Conservation (phyloP, 2,329 filamentous ascomycete genomes). For the Sordariomycetes sp. region DNA sequence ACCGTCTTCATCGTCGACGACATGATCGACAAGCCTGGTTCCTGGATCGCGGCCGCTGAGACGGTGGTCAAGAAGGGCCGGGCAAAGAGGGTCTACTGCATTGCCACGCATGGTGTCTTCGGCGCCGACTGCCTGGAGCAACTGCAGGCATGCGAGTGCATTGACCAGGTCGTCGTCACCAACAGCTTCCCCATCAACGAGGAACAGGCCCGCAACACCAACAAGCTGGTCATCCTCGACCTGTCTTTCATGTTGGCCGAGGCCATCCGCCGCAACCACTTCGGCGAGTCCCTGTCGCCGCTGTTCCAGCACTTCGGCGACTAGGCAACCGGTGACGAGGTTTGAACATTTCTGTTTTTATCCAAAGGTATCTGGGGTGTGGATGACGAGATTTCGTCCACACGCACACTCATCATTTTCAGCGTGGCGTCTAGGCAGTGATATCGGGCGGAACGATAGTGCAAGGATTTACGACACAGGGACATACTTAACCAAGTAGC, state of each 20-base stretch:
- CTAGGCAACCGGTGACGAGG: slow-evolving; percentile 21
- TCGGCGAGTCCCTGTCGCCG: slow-evolving; percentile 73
- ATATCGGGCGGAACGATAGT: too few relatives aligned
- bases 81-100: slow-evolving; percentile 92
- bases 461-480: too few relatives aligned
- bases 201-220: slow-evolving; percentile 58
- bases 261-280: slow-evolving; percentile 91
- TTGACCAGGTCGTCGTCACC: slow-evolving; percentile 88
- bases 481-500: background rate
- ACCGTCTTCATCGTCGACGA: slow-evolving; percentile 95
- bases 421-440: too few relatives aligned
- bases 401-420: too few relatives aligned
- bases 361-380: too few relatives aligned
- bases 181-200: slow-evolving; percentile 91
- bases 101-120: slow-evolving; percentile 94
- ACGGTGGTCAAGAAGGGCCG: slow-evolving; percentile 88
- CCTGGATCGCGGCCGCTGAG: slow-evolving; percentile 96
- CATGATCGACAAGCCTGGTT: slow-evolving; percentile 96
- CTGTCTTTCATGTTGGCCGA: slow-evolving; percentile 82
- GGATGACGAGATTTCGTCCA: too few relatives aligned
- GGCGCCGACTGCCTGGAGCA: slow-evolving; percentile 83
- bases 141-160: slow-evolving; percentile 85
- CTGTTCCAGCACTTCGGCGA: slow-evolving; percentile 60
- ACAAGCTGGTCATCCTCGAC: slow-evolving; percentile 84
- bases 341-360: too few relatives aligned